phyloP scores from a whole-genome alignment of 768 basidiomycete genomes.

The Collybia mongolica region DNA sequence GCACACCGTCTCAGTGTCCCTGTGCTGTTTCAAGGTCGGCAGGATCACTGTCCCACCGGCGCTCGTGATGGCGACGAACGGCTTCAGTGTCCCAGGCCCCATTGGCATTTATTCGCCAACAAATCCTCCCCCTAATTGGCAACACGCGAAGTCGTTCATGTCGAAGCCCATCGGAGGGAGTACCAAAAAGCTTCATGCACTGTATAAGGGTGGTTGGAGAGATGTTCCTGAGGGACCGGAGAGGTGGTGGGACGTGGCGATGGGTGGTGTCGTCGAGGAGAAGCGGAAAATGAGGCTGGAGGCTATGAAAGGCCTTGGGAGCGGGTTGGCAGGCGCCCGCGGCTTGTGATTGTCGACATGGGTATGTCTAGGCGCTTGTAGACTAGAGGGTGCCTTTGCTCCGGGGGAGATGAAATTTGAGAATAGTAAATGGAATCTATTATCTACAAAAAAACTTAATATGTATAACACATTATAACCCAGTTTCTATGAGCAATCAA shows the following conservation, averaged over 20 bases:
- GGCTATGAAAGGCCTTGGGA: slow-evolving; percentile 29
- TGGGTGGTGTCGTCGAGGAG: slow-evolving; percentile 47
- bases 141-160: slow-evolving; percentile 33
- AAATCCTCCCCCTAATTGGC: slow-evolving; percentile 52
- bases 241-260: slow-evolving; percentile 69
- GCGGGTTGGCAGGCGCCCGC: slow-evolving; percentile 34
- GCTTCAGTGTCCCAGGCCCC: slow-evolving; percentile 36
- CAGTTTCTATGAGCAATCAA: too few relatives aligned
- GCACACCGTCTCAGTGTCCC: slow-evolving; percentile 64
- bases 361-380: neutral
- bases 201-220: slow-evolving; percentile 62
- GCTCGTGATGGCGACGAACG: slow-evolving; percentile 58
- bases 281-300: slow-evolving; percentile 31
- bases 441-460: too few relatives aligned
- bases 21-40: slow-evolving; percentile 66
- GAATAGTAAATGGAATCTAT: too few relatives aligned
- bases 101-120: slow-evolving; percentile 34
- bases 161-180: slow-evolving; percentile 33
- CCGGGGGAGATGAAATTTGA: too few relatives aligned
- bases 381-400: neutral
- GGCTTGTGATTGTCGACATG: slow-evolving; percentile 3
- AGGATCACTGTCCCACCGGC: slow-evolving; percentile 74
- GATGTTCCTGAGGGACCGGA: slow-evolving; percentile 48
- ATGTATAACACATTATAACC: too few relatives aligned
- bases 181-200: slow-evolving; percentile 37